Conservation (phyloP, 768 basidiomycete species). For the Neoboletus brunneissimus region DNA sequence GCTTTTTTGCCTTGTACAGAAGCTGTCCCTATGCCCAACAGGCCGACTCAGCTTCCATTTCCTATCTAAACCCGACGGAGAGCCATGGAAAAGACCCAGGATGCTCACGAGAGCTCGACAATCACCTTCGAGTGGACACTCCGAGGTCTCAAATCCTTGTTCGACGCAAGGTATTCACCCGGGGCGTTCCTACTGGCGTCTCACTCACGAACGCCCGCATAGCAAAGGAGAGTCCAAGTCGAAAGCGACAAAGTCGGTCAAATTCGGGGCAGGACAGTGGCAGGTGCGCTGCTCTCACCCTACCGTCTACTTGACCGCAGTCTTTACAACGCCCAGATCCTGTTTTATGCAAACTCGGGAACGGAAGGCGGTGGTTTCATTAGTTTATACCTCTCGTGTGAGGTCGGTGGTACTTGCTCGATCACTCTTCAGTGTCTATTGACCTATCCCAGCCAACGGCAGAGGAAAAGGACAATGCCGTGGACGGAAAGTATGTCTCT, state of each 20-base stretch:
- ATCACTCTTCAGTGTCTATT: neutral
- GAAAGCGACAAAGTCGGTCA: conserved; percentile 70
- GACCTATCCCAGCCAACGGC: conserved; percentile 57
- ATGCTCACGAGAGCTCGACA: conserved; percentile 51
- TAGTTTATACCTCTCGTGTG: conserved; percentile 78
- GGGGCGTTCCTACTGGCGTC: too few species aligned
- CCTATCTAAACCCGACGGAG: too few species aligned
- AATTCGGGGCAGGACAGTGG: conserved; percentile 77
- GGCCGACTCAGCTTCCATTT: too few species aligned
- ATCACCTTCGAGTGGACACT: conserved; percentile 79
- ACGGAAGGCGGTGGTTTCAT: conserved; percentile 58
- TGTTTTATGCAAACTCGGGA: conserved; percentile 85
- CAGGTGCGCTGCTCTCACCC: conserved; percentile 41
- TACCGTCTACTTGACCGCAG: neutral
- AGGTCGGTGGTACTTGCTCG: conserved; percentile 46
- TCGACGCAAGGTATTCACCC: conserved; percentile 57
- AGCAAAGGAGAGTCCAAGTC: conserved; percentile 76
- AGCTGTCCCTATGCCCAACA: neutral
- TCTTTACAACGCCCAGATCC: conserved; percentile 43
- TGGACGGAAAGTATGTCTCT: conserved; percentile 52
- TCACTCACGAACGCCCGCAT: neutral
- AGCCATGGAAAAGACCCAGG: conserved; percentile 32
- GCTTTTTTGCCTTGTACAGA: neutral
- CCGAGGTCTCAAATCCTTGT: conserved; percentile 63
- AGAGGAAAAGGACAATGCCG: conserved; percentile 67